Evolutionary conservation across 1,139 yeast species (phyloP), one percentile per base, ranked within the genome.

Genomic region (Hansenula sp.): DNA sequence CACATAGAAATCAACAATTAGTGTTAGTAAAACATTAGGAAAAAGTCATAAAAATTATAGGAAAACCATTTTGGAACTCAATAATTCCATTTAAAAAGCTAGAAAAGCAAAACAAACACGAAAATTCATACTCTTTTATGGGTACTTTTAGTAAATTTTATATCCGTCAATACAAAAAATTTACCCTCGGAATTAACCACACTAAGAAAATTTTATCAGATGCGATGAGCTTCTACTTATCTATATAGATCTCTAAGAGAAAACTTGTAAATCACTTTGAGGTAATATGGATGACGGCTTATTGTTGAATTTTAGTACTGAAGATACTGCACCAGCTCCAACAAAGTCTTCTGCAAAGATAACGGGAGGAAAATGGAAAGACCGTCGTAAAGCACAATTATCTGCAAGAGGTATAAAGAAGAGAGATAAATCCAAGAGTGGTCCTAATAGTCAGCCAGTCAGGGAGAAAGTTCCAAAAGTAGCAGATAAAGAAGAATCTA

Each of bases 351-450:
- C 25, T 3, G 11, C 47, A 6, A 80, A 78, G 50, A 69, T 76
- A 6, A 68, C 73, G 8, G 92, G 94, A 25, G 94, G 94, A 8
- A 73, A 73, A 53, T 85, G 95, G 95, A 82, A 77, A 52, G 95
- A 86, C 45, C 72, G 95, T 47, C 69, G 94, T 51, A 75, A 74
- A 55, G 70, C 72, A 34, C 78, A 75, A 53, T 64, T 78, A 13
- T 43, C 43, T 32, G 52, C 53, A 1, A 61, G 71, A 48, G 65
- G 59, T 29, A 48, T 52, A 22, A 61, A 56, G 40, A 64, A 58
- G 36, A 56, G 52, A n/a, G 56, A 55, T n/a, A 16, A 9, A 9
- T 25, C 35, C 36, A 47, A 51, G 10, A 57, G 68, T 19, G 72
- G 71, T 9, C 69, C 64, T n/a, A 71, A 71, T 46, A 30, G 36